Base-by-base conservation (phyloP, 192 early-diverging fungal species). In the Funneliformis geosporum region DNA sequence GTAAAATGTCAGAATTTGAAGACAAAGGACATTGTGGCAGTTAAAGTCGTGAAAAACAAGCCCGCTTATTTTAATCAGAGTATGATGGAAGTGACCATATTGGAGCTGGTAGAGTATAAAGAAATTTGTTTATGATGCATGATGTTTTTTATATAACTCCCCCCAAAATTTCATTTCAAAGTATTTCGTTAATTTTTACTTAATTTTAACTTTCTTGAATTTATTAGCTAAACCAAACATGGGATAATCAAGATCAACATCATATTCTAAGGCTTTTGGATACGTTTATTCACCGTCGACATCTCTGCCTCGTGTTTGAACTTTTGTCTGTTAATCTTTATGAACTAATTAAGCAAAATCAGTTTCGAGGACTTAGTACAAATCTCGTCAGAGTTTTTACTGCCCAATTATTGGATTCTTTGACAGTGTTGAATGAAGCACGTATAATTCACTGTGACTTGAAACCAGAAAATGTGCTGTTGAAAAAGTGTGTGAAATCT, bases 21-120 rank as follows among this genome's bases (percentile, higher is more conserved):
- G 82, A 97, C 97, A 18, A 91, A 94, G 84, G 96, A 95, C 59
- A 85, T 94, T 25, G 92, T 96, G 42, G 98, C 96, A 23, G 92
- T 98, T 64, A 99, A 99, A 85, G 96, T 99, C 38, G 96, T 99
- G 75, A 99, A 99, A 82, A 99, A 99, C 86, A 97, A 96, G 84
- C 90, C 91, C 0, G 97, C 98, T 6, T 99, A 98, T 85, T 97
- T 96, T 85, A 96, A 97, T 83, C 98, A 99, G 85, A 95, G 94
- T 79, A 90, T 98, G 88, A 93, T 98, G 88, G 98, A 99, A 88
- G 95, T 98, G 9, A 91, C 94, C 14, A 97, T 99, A 80, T 88
- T 99, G 40, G 92, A 96, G 61, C 82, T 95, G 85, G 93, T 94
- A 84, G 67, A 82, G 39, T n/a, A 12, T 50, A 38, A 43, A 16